Evolutionary conservation across 441 rosid genomes (phyloP), one percentile per base, ranked within the genome.

Genomic region (Brassica hybrid): DNA sequence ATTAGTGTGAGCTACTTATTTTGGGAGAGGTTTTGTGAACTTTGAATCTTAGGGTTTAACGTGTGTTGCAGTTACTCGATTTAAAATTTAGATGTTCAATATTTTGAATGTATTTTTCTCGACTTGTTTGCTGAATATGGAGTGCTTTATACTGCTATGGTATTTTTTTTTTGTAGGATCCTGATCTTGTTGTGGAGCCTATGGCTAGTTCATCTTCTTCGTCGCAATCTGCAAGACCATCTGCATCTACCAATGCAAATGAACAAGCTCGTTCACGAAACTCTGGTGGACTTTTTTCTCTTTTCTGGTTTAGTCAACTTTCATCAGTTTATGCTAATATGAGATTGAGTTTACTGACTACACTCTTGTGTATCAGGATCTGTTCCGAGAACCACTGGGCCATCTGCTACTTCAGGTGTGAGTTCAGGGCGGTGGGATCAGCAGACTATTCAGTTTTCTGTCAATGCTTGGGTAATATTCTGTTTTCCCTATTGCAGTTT

Each of bases 391-490:
- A 76, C 80, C 36, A 74, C 97, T 65, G 91, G 89, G 38, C 36
- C 94, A 34, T 82, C 95, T 11, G 84, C 93, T 52, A 79, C 89
- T 32, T 30, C 93, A 65, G n/a, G n/a, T n/a, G n/a, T n/a, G n/a
- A 79, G 85, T 81, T 82, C 95, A 76, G n/a, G n/a, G n/a, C 97
- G 91, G 38, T 94, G 97, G 98, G 96, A 96, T 83, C 81, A 89
- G 25, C 87, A 89, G 79, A 94, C 99, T 12, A 80, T 96, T 78
- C 99, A 88, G 52, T 96, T 96, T 81, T 96, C 99, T 77, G 85
- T 94, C 85, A 94, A 90, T 89, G 97, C 99, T 79, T 96, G 99
- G 99, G 99, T 96, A 89, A 0, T 1, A 27, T 75, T 16, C 54
- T 18, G 72, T 43, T 73, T 60, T 72, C 14, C 12, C 2, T 52